Evolutionary conservation across 345 rosid species (phyloP).

Genomic region (Carallia pectinifolia): DNA sequence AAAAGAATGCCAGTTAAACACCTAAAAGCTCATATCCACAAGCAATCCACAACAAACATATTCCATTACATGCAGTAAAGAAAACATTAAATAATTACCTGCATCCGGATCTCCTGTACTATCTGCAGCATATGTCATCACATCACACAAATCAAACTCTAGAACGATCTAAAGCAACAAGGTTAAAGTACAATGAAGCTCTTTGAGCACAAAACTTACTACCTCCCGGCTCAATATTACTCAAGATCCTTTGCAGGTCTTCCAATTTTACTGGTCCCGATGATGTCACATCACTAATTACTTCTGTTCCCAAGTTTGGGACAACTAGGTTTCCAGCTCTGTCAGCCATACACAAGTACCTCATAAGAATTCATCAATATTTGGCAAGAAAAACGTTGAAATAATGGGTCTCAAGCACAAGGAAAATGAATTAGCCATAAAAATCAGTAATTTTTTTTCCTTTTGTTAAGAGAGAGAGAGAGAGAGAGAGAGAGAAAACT

Average conservation of each 20-base stretch:
- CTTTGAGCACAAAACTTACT: conserved; percentile 5
- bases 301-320: conserved; percentile 63
- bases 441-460: too few relatives aligned
- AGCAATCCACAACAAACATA: not conserved
- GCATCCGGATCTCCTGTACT: conserved; percentile 62
- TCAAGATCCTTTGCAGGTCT: conserved; percentile 89
- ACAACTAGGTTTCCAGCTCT: conserved; percentile 79
- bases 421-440: too few relatives aligned
- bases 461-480: too few relatives aligned
- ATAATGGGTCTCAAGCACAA: too few relatives aligned
- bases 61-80: not conserved
- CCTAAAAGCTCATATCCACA: too few relatives aligned
- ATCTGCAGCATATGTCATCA: conserved; percentile 40
- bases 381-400: too few relatives aligned
- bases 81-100: conserved; percentile 39
- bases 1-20: too few relatives aligned
- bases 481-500: too few relatives aligned
- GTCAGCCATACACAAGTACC: conserved; percentile 7
- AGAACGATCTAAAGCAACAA: conserved; percentile 4
- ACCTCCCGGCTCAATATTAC: conserved; percentile 76
- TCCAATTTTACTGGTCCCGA: conserved; percentile 86
- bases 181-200: not conserved
- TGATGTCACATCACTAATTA: conserved; percentile 62
- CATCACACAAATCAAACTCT: conserved; percentile 27
- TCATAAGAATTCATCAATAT: too few relatives aligned